Percentiles rank a stretch among this genome's conserved stretches.
Evolutionary conservation across 1,284 basidiomycete genomes (phyloP).

Genomic region (Salmacisia buchloeana): DNA sequence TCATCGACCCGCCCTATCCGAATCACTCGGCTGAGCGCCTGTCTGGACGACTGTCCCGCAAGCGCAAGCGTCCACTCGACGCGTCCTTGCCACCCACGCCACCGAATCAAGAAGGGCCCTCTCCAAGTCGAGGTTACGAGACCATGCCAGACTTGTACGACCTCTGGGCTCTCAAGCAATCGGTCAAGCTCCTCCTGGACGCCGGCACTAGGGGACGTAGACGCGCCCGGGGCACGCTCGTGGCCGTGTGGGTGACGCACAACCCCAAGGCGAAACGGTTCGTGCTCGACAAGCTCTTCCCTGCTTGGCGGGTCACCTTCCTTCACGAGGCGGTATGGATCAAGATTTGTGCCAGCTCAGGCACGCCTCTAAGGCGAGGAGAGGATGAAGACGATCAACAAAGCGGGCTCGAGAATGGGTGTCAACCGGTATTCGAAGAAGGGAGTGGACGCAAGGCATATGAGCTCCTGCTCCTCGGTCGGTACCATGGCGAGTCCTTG

Average conservation of each 20-base stretch:
- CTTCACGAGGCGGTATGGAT: conserved; percentile 17
- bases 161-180: conserved; percentile 16
- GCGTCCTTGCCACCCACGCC: too few relatives aligned
- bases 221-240: conserved; percentile 9
- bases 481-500: background rate
- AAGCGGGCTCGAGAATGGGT: too few relatives aligned
- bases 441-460: conserved; percentile 15
- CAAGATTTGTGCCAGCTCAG: conserved; percentile 13
- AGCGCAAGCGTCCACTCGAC: conserved; percentile 5
- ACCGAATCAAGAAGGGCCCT: too few relatives aligned
- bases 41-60: background rate
- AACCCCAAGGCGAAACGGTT: conserved; percentile 18
- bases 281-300: conserved; percentile 16
- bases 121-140: too few relatives aligned
- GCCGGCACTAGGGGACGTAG: background rate
- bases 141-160: conserved; percentile 19
- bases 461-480: conserved; percentile 17
- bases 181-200: conserved; percentile 15
- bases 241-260: conserved; percentile 22
- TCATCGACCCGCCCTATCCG: conserved; percentile 23
- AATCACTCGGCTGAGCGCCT: conserved; percentile 16
- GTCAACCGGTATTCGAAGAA: background rate
- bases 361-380: too few relatives aligned
- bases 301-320: conserved; percentile 9
- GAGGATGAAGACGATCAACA: background rate